These are phyloP conservation scores for Fusarium armeniacum DNA, from an alignment of 2,329 filamentous ascomycete species.

Conservation along the genomic window DNA sequence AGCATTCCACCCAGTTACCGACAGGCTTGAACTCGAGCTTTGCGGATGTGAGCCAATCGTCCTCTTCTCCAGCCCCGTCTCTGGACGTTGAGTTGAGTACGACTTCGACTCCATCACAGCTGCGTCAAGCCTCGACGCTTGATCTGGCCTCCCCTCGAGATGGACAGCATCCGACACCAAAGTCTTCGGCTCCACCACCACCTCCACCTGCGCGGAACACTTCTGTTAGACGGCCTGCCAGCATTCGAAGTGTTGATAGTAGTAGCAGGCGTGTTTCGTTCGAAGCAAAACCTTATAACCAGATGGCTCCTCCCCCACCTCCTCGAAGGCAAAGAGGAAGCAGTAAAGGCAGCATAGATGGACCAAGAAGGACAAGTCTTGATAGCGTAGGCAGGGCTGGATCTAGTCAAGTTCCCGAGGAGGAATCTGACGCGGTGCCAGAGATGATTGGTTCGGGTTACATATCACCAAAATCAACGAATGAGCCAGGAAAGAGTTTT, in stretches of 20 bases:
- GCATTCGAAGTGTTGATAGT: slow-evolving; percentile 59
- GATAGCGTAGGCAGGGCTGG: slow-evolving; percentile 48
- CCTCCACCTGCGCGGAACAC: slow-evolving; percentile 63
- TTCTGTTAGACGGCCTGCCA: slow-evolving; percentile 62
- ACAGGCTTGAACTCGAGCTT: slow-evolving; percentile 52
- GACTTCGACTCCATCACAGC: slow-evolving; percentile 20
- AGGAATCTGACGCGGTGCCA: slow-evolving; percentile 25
- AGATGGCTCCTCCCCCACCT: slow-evolving; percentile 60
- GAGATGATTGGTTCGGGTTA: slow-evolving; percentile 26
- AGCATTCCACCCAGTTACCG: slow-evolving; percentile 46
- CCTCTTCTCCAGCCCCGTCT: slow-evolving; percentile 40
- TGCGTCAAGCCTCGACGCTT: slow-evolving; percentile 24
- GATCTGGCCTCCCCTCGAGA: slow-evolving; percentile 34
- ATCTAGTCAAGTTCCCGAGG: slow-evolving; percentile 38
- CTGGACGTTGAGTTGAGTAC: slow-evolving; percentile 36
- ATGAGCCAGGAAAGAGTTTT: slow-evolving; percentile 54
- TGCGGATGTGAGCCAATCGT: slow-evolving; percentile 46
- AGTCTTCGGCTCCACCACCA: slow-evolving; percentile 56
- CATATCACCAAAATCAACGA: slow-evolving; percentile 37
- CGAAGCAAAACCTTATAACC: slow-evolving; percentile 51
- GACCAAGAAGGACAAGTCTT: slow-evolving; percentile 53
- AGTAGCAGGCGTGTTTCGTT: slow-evolving; percentile 49
- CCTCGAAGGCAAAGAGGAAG: slow-evolving; percentile 65
- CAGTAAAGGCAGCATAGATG: slow-evolving; percentile 61
- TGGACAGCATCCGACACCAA: slow-evolving; percentile 29